Evolutionary conservation across 495 filamentous ascomycete species (phyloP).

Genomic region (Aspergillus sclerotioniger): DNA sequence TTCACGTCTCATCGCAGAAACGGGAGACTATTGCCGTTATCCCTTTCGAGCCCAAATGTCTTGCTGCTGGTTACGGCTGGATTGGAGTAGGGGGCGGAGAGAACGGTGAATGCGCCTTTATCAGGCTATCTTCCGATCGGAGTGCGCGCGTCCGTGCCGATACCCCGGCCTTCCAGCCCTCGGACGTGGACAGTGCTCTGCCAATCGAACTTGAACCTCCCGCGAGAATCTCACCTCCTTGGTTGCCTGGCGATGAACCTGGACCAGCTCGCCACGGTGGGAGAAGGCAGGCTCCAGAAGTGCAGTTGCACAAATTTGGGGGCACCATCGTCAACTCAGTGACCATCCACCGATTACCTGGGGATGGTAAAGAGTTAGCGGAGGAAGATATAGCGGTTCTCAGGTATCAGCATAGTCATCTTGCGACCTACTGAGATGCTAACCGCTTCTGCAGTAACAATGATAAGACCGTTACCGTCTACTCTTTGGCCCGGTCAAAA

Average conservation of each 20-base stretch:
- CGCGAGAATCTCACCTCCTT: slow-evolving; percentile 28
- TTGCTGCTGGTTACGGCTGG: slow-evolving; percentile 82
- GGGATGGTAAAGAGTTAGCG: slow-evolving; percentile 42
- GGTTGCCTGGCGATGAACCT: slow-evolving; percentile 22
- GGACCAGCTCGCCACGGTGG: slow-evolving; percentile 32
- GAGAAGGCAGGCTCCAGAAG: slow-evolving; percentile 39
- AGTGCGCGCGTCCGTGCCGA: slow-evolving; percentile 29
- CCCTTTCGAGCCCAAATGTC: slow-evolving; percentile 79
- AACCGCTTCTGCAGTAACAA: slow-evolving; percentile 63
- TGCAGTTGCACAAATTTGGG: slow-evolving; percentile 53
- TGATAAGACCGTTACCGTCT: slow-evolving; percentile 79
- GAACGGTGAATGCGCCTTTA: slow-evolving; percentile 78
- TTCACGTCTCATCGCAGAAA: slow-evolving; percentile 69
- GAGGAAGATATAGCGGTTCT: slow-evolving; percentile 64
- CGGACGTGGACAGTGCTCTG: slow-evolving; percentile 61
- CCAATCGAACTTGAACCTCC: slow-evolving; percentile 54
- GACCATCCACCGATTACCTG: slow-evolving; percentile 60
- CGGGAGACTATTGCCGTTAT: slow-evolving; percentile 74
- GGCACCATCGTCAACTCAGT: slow-evolving; percentile 69
- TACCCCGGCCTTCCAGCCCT: slow-evolving; percentile 33
- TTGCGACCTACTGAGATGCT: slow-evolving; percentile 2
- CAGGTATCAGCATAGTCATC: slow-evolving; percentile 42
- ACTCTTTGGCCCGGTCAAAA: slow-evolving; percentile 62
- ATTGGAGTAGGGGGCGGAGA: slow-evolving; percentile 82
- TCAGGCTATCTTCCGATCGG: slow-evolving; percentile 53